A percentile compares a stretch with the other conserved stretches of the same genome.
Evolutionary conservation across 2,329 filamentous ascomycete species (phyloP).

Genomic region (Macrophomina pseudophaseolina): DNA sequence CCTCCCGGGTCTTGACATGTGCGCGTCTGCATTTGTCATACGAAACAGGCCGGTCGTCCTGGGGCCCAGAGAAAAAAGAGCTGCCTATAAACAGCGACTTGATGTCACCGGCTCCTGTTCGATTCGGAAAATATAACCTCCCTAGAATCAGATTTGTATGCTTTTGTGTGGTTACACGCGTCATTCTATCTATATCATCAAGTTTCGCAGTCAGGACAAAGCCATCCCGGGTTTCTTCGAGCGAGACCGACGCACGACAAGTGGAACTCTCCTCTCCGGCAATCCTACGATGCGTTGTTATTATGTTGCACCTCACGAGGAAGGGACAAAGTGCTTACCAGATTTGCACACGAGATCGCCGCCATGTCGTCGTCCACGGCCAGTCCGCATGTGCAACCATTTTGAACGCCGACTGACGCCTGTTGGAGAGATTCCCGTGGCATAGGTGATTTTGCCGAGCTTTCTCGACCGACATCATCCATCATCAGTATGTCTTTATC

Average conservation of each 20-base stretch:
- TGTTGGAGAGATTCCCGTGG: not conserved
- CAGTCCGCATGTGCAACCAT: conserved; percentile 27
- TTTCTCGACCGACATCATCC: conserved; percentile 8
- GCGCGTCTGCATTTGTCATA: not conserved
- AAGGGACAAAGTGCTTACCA: conserved; percentile 20
- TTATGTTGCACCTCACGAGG: not conserved
- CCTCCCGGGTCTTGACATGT: not conserved
- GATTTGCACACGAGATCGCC: conserved; percentile 28
- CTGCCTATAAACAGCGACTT: not conserved
- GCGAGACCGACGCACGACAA: conserved; percentile 20
- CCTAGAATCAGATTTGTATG: not conserved
- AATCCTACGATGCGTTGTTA: conserved; percentile 19
- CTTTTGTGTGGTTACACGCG: not conserved
- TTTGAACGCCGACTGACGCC: conserved; percentile 3
- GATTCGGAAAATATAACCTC: not conserved
- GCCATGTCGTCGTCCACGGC: conserved; percentile 15
- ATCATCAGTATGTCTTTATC: conserved; percentile 20
- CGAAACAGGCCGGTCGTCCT: not conserved
- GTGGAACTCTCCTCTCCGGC: conserved; percentile 27
- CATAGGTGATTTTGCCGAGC: not conserved
- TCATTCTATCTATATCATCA: not conserved
- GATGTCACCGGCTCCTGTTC: not conserved
- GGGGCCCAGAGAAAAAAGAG: not conserved
- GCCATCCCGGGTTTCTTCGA: conserved; percentile 18
- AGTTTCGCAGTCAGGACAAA: conserved; percentile 13